These are phyloP conservation scores for Aureobasidium sp. DNA, from an alignment of 2,329 filamentous ascomycete species.

Conservation along the genomic window DNA sequence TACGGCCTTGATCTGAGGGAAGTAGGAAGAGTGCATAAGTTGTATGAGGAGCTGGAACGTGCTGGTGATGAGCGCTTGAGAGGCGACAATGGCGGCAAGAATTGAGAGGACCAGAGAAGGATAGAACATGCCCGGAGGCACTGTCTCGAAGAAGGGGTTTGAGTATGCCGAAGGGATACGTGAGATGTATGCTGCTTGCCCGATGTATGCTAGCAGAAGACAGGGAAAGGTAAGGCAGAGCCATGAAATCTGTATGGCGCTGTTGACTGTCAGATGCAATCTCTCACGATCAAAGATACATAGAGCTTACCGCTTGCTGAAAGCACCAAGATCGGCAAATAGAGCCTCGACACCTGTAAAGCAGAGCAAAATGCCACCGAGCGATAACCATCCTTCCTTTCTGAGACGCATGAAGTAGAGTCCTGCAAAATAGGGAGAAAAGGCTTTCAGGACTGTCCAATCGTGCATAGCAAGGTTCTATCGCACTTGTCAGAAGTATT, in stretches of 20 bases:
- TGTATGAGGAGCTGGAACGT: constrained; percentile 65
- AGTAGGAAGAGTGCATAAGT: constrained; percentile 67
- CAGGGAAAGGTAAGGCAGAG: constrained; percentile 55
- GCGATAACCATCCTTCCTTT: constrained; percentile 54
- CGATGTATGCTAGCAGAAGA: constrained; percentile 58
- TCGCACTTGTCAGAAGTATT: neutral
- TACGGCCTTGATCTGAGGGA: constrained; percentile 66
- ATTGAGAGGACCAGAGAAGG: constrained; percentile 59
- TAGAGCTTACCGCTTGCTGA: constrained; percentile 42
- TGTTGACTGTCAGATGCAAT: constrained; percentile 21
- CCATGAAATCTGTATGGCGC: constrained; percentile 69
- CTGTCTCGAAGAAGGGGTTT: constrained; percentile 68
- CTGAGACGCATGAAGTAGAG: constrained; percentile 54
- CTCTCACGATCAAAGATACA: neutral
- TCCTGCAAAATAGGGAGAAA: constrained; percentile 52
- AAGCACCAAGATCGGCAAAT: constrained; percentile 72
- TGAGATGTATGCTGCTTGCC: constrained; percentile 68
- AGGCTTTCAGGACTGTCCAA: constrained; percentile 45
- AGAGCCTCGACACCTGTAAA: constrained; percentile 76
- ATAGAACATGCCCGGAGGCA: constrained; percentile 61
- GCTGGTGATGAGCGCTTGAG: constrained; percentile 71
- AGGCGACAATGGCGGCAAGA: constrained; percentile 63
- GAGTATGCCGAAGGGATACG: constrained; percentile 52
- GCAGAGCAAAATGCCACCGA: constrained; percentile 62
- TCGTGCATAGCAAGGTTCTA: constrained; percentile 42